Base-by-base conservation (phyloP, 2,329 filamentous ascomycete genomes). In the Periglandula ipomoeae region DNA sequence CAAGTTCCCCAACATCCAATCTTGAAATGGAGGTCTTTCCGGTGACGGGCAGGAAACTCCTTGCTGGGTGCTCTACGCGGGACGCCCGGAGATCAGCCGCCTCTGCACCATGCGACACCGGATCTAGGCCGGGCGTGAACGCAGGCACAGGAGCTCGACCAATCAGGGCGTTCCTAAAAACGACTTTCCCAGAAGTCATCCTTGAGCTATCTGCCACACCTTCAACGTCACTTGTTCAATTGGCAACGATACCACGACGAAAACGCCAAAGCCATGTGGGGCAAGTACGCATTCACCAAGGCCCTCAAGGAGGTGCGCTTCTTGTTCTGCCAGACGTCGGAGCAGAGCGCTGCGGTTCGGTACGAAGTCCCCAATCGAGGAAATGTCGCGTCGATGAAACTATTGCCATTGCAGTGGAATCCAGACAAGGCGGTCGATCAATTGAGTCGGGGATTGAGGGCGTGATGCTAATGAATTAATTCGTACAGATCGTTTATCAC, bases 221-320 rank as follows among this genome's bases (percentile, higher is more conserved):
- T n/a, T n/a, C n/a, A n/a, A n/a, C n/a, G n/a, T n/a, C n/a, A n/a
- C n/a, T 19, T 35, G 43, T 17, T 35, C 41, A 44, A 7, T 40
- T 24, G 47, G 20, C 43, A 27, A n/a, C 47, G 42, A 49, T 22
- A 48, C 22, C n/a, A 19, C 30, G 5, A 9, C 19, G 23, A n/a
- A 39, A 3, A n/a, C 34, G 26, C 17, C 41, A 15, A 30, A n/a
- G 75, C 58, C 56, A 97, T 97, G 93, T 88, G 89, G 59, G 76
- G 79, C 71, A 95, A 93, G 78, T 96, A 95, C 74, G 88, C 83
- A 60, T 98, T 98, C 73, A 79, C 82, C 59, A 85, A 89, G 69
- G 75, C 82, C 57, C 78, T 98, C 67, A 95, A 89, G 78, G 93
- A 98, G 78, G 79, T 98, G 67, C 87, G 93, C 66, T 98, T 98